phyloP scores from a whole-genome alignment of 192 early-diverging fungal genomes.

The Thoreauomyces humboldtii region DNA sequence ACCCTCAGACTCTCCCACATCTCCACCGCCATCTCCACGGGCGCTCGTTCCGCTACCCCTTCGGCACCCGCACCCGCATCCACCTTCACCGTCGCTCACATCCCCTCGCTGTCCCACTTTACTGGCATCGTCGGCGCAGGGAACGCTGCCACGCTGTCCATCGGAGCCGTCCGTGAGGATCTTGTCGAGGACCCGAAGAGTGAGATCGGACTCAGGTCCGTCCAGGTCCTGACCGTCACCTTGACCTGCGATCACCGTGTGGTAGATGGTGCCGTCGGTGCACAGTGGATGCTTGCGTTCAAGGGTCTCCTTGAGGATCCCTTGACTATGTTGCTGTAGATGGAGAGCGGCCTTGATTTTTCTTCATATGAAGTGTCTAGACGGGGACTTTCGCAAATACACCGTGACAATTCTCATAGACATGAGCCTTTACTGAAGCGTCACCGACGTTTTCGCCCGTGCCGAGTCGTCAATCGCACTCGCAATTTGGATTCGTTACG shows the following conservation, averaged over 20 bases:
- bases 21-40: conserved; percentile 77
- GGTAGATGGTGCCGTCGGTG: conserved; percentile 91
- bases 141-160: conserved; percentile 87
- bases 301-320: conserved; percentile 94
- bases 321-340: conserved; percentile 86
- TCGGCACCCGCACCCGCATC: not conserved
- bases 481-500: too few species aligned
- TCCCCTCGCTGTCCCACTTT: conserved; percentile 92
- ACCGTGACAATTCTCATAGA: too few species aligned
- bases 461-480: too few species aligned
- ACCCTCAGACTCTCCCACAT: conserved; percentile 82
- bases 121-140: conserved; percentile 98
- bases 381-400: too few species aligned
- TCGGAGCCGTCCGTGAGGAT: conserved; percentile 78
- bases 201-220: conserved; percentile 47
- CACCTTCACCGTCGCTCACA: conserved; percentile 96
- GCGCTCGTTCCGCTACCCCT: conserved; percentile 47
- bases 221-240: conserved; percentile 68
- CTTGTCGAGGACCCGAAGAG: conserved; percentile 41
- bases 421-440: too few species aligned
- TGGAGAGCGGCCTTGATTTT: too few species aligned
- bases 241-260: conserved; percentile 91
- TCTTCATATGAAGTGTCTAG: too few species aligned
- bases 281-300: conserved; percentile 86
- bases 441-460: too few species aligned